Evolutionary conservation across 1,284 basidiomycete genomes (phyloP).

Genomic region (Sanghuangporus sanghuang): DNA sequence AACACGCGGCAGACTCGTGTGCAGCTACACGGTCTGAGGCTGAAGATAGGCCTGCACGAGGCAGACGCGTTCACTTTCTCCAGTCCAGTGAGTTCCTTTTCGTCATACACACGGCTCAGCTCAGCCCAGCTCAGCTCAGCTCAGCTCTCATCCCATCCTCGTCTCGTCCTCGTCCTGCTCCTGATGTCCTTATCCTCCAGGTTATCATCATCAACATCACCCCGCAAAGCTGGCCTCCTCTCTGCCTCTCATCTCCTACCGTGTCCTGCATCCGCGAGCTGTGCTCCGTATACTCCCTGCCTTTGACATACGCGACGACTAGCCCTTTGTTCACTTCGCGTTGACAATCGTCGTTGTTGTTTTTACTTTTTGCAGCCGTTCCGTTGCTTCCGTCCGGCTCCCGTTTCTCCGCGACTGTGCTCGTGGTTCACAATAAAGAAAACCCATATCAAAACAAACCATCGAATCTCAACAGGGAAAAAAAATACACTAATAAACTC

Average conservation of each 20-base stretch:
- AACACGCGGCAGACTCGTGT: slow-evolving; percentile 10
- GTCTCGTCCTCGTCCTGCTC: background rate
- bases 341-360: background rate
- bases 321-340: background rate
- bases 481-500: background rate
- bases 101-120: background rate
- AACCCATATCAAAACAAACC: background rate
- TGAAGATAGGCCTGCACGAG: background rate
- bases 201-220: background rate
- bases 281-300: background rate
- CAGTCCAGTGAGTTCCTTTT: background rate
- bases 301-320: background rate
- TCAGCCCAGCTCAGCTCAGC: too few species aligned
- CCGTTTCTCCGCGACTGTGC: background rate
- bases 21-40: background rate
- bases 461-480: background rate
- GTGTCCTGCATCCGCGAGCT: background rate
- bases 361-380: background rate
- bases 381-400: background rate
- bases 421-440: background rate
- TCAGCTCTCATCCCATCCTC: background rate
- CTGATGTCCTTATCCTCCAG: background rate
- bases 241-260: background rate
- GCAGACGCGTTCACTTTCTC: slow-evolving; percentile 10
- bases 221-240: background rate